phyloP scores from a whole-genome alignment of 208 protist species.

The Crithidia expoeki region DNA sequence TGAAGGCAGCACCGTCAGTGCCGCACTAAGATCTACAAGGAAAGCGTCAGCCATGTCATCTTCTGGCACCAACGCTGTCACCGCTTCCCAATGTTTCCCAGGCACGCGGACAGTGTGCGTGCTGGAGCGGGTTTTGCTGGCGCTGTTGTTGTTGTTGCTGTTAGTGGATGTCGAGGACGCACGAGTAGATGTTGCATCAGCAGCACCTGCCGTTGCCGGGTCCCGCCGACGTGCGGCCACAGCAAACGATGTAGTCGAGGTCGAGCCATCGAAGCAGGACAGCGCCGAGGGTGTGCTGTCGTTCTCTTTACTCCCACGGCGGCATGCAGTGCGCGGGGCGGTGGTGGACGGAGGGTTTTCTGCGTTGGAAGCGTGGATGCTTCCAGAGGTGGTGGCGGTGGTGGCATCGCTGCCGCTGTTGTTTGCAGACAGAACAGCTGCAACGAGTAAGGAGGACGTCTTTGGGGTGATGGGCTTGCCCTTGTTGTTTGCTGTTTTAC shows the following conservation, averaged over 20 bases:
- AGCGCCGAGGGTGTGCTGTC: not conserved
- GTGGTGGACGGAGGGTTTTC: not conserved
- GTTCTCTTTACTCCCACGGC: not conserved
- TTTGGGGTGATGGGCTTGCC: not conserved
- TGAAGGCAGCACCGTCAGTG: slow-evolving; percentile 27
- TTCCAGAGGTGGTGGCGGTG: not conserved
- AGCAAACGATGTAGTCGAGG: not conserved
- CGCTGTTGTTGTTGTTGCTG: not conserved
- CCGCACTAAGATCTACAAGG: slow-evolving; percentile 9
- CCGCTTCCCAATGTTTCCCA: slow-evolving; percentile 27
- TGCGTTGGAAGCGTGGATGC: not conserved
- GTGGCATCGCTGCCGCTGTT: not conserved
- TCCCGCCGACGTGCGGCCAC: slow-evolving; percentile 12
- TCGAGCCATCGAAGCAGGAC: not conserved
- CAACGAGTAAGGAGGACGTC: not conserved
- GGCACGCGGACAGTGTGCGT: slow-evolving; percentile 26
- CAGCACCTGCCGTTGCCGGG: not conserved
- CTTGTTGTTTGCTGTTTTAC: not conserved
- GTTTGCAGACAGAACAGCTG: not conserved
- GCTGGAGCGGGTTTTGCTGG: slow-evolving; percentile 5
- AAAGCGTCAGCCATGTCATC: slow-evolving; percentile 21
- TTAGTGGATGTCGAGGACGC: not conserved
- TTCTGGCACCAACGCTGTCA: slow-evolving; percentile 5
- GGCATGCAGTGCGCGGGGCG: not conserved
- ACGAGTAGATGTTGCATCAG: not conserved